Base-by-base conservation (phyloP, 768 basidiomycete species). In the Tylopilus rubrobrunneus region DNA sequence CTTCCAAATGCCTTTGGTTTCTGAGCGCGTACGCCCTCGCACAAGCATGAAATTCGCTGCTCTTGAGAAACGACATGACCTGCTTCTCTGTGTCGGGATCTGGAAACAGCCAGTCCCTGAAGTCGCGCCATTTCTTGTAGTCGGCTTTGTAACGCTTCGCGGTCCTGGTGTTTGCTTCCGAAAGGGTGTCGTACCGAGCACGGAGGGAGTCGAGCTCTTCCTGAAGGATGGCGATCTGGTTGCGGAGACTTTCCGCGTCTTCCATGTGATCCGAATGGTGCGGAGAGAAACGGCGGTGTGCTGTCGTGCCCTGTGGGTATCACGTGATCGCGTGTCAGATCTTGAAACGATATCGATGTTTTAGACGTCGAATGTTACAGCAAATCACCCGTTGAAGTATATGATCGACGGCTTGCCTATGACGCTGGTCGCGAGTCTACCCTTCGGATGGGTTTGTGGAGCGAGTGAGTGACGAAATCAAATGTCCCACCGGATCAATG, bases 121-220 rank as follows among this genome's bases (percentile, higher is more conserved):
- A 73, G 15, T 60, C 62, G 41, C 67, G 67, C 81, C 81, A 86
- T 53, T 74, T 78, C 63, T 76, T 76, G 67, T 76, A 83, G 62
- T 86, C 80, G 19, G 56, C 53, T 55, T 78, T 75, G 65, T 81
- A 82, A 19, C 75, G 76, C 21, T 66, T 71, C 11, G 74, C 74
- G 12, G 77, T 76, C 1, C 78, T 74, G 48, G 75, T 72, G 50
- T 77, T 77, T 28, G 73, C 69, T 37, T 71, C 68, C 6, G 67
- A 55, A 1, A 87, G 69, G 1, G 70, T 71, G 39, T 82, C 78
- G 52, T 79, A 82, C 12, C 73, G 73, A 33, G 49, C 59, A 51
- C 75, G 60, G 3, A 82, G 66, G 9, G 71, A 60, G 1, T 65
- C 57, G 7, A 77, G 60, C 56, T 77, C 72, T 42, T 21, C 51